A percentile compares a stretch with the other conserved stretches of the same genome.
Conservation (phyloP, 73 alveolate genomes). For the Urostyla sp. region DNA sequence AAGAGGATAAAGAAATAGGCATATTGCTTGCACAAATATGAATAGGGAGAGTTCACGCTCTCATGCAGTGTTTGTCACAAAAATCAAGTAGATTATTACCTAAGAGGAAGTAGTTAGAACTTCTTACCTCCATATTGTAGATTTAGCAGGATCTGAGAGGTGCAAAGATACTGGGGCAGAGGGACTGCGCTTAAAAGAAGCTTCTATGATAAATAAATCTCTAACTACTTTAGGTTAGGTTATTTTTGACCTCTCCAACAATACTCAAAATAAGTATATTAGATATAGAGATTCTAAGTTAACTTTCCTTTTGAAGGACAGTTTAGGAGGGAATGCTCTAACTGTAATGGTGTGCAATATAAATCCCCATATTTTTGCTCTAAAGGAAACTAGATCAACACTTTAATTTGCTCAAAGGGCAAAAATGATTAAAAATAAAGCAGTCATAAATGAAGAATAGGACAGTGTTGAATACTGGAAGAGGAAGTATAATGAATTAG, state of each 20-base stretch:
- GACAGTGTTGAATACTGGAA: constrained; percentile 15
- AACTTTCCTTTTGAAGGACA: constrained; percentile 86
- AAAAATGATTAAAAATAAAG: constrained; percentile 81
- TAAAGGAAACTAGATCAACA: constrained; percentile 82
- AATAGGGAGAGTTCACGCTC: constrained; percentile 74
- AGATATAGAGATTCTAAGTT: constrained; percentile 89
- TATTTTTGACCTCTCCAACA: constrained; percentile 70
- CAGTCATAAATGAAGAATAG: constrained; percentile 62
- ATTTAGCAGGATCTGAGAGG: constrained; percentile 98
- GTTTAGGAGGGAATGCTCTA: constrained; percentile 95
- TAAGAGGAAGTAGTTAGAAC: constrained; percentile 65
- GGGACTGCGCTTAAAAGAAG: constrained; percentile 97
- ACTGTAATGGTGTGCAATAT: constrained; percentile 85
- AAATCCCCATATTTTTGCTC: constrained; percentile 53
- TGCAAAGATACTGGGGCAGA: constrained; percentile 87
- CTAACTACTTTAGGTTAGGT: constrained; percentile 94
- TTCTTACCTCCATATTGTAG: constrained; percentile 90
- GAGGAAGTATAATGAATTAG: neutral
- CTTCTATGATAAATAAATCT: constrained; percentile 92
- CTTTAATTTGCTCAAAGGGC: constrained; percentile 90
- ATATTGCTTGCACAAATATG: constrained; percentile 66
- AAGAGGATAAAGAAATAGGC: constrained; percentile 44
- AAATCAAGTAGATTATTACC: constrained; percentile 55
- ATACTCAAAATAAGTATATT: constrained; percentile 63
- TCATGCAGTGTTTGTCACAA: constrained; percentile 71